Evolutionary conservation across 768 basidiomycete genomes (phyloP), one percentile per base, ranked within the genome.

Genomic region (Suillus subluteus): DNA sequence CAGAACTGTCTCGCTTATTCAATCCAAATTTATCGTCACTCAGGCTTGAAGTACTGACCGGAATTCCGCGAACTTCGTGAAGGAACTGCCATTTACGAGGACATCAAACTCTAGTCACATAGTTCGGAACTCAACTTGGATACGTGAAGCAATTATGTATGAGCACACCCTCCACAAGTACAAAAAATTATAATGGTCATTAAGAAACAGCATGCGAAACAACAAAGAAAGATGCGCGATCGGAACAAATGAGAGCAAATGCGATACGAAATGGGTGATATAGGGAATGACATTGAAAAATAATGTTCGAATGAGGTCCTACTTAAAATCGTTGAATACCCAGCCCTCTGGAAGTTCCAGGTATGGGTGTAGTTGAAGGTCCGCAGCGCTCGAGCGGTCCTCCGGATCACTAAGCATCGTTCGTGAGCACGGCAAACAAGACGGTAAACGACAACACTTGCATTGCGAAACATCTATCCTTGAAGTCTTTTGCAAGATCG

Each of bases 391-490:
- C 3, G 95, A 92, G 43, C 96, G 90, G 69, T 93, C 87, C 63
- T 91, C 88, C 11, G 95, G 95, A 73, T 96, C 89, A 68, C 92
- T 94, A 66, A 26, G 66, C 64, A 55, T 41, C 37, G 0, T 21
- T 9, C 12, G 21, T 73, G 4, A 71, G 63, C 52, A 62, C 23
- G 26, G 38, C 65, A 35, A 46, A 61, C 38, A 62, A 12, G 23
- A 55, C 30, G 23, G 4, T n/a, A 43, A 65, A 35, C 26, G 5
- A 40, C 52, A 41, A 32, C 56, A 78, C 91, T 71, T 74, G 94
- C 94, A 94, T 89, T 4, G 94, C 91, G 74, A 99, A 95, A 78
- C 98, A 98, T 73, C 88, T 89, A 62, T 83, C 82, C 71, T 97
- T 85, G 79, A 99, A 98, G 74, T 97, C 92, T 68, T 91, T 85